A percentile compares a stretch with the other conserved stretches of the same genome.
phyloP scores from a whole-genome alignment of 2,329 filamentous ascomycete species.

The Talaromyces rugulosus region DNA sequence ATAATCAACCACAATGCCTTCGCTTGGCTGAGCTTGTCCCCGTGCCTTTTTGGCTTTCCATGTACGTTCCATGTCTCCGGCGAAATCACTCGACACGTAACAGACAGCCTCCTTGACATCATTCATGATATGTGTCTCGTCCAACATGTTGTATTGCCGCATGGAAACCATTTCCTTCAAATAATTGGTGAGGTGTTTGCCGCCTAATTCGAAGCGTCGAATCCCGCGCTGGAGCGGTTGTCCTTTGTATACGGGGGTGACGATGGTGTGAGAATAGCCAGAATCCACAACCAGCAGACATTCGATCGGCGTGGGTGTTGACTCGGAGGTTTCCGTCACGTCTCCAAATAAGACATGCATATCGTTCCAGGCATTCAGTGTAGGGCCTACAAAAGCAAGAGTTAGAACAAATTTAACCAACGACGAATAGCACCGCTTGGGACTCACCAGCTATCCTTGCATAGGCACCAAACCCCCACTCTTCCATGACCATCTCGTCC shows the following conservation, averaged over 20 bases:
- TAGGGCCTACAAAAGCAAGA: slow-evolving; percentile 51
- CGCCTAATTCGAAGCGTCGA: slow-evolving; percentile 82
- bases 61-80: slow-evolving; percentile 69
- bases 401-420: neutral
- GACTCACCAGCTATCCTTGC: slow-evolving; percentile 66
- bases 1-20: slow-evolving; percentile 75
- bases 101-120: slow-evolving; percentile 91
- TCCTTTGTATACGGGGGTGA: slow-evolving; percentile 80
- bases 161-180: slow-evolving; percentile 84
- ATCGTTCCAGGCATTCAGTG: slow-evolving; percentile 79
- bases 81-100: slow-evolving; percentile 76
- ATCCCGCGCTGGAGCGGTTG: slow-evolving; percentile 75
- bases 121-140: slow-evolving; percentile 89
- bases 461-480: slow-evolving; percentile 89
- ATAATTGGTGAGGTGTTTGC: slow-evolving; percentile 90
- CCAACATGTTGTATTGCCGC: slow-evolving; percentile 91
- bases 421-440: neutral
- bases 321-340: slow-evolving; percentile 43
- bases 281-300: slow-evolving; percentile 85
- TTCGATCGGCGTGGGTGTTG: slow-evolving; percentile 59
- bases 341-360: slow-evolving; percentile 65
- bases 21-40: slow-evolving; percentile 21
- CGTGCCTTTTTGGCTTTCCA: slow-evolving; percentile 69
- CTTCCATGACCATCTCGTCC: slow-evolving; percentile 96
- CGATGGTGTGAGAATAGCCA: slow-evolving; percentile 87